Evolutionary conservation across 2,329 filamentous ascomycete genomes (phyloP), one percentile per base, ranked within the genome.

Genomic region (Pseudogymnoascus sp.): DNA sequence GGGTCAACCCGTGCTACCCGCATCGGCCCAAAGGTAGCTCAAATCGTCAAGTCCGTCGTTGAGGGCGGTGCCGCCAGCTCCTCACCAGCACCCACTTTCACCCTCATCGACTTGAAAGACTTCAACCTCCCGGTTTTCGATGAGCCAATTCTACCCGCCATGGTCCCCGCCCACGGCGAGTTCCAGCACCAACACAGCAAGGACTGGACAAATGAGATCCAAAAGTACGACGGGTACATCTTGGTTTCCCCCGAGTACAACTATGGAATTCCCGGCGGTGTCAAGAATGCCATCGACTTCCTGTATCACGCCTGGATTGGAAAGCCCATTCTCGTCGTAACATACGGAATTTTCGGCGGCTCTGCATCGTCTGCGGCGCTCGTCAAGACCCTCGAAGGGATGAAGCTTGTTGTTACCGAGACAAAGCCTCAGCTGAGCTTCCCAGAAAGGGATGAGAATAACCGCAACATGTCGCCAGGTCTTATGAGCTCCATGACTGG

Each of bases 221-320:
- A 69, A n/a, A 69, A 70, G 25, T 74, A 78, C 69, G 75, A 78
- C 57, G 79, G 68, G 14, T 81, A 79, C 68, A 68, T 83, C 35
- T 71, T 82, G 57, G 75, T 82, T 43, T 74, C 77, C n/a, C 76
- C 79, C 1, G 77, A 82, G 69, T 86, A 86, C 68, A 86, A 86
- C 73, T 79, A 73, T 68, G 77, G 80, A 22, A 71, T 84, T 5
- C 74, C 83, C 0, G 82, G 78, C 0, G 76, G 74, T 6, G 71
- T 82, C 57, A 86, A 86, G 74, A 87, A 86, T 67, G 83, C 84
- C 5, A 77, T 87, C 61, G 84, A 86, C 68, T 86, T 83, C 67
- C 75, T 87, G 0, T 79, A 76, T 65, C 72, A 85, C 66, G 83
- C 85, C 67, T 85, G 81, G 80, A 76, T 71, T 22, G 80, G 77